These are phyloP conservation scores for Populus hybrid DNA, from an alignment of 441 rosid genomes.

Conservation along the genomic window DNA sequence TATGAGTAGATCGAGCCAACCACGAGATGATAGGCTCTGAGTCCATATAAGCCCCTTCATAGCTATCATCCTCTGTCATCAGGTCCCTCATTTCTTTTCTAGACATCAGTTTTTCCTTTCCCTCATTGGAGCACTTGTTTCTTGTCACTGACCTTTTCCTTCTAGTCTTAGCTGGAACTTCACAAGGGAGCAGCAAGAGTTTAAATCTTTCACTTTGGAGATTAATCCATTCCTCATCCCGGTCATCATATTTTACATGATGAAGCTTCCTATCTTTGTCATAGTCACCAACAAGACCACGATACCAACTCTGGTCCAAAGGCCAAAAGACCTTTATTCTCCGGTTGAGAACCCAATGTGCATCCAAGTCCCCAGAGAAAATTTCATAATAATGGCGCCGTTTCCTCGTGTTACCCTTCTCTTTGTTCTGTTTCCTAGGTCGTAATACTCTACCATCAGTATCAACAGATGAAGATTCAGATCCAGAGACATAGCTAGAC, in stretches of 20 bases:
- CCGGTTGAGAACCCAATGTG: constrained; percentile 62
- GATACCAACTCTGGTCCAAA: constrained; percentile 85
- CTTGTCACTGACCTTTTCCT: constrained; percentile 39
- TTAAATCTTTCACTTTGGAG: constrained; percentile 83
- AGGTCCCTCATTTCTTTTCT: constrained; percentile 37
- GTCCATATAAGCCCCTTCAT: constrained; percentile 54
- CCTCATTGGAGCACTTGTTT: constrained; percentile 29
- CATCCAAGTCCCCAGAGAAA: constrained; percentile 61
- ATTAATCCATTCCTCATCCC: constrained; percentile 94
- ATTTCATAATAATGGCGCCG: constrained; percentile 90
- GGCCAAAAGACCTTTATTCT: constrained; percentile 95
- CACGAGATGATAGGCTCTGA: constrained; percentile 93
- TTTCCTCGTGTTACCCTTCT: constrained; percentile 55
- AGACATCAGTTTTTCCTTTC: constrained; percentile 34
- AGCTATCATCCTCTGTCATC: constrained; percentile 49
- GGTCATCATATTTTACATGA: constrained; percentile 95
- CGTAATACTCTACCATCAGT: constrained; percentile 67
- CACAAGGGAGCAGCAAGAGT: constrained; percentile 75
- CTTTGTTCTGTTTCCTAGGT: constrained; percentile 61
- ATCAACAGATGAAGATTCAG: constrained; percentile 54
- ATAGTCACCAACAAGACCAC: constrained; percentile 76
- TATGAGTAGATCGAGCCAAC: constrained; percentile 67
- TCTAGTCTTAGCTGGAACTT: constrained; percentile 56
- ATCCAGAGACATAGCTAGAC: constrained; percentile 37
- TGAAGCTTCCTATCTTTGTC: constrained; percentile 71